Conservation (phyloP, 2,329 filamentous ascomycete genomes). For the Xylariales sp. region DNA sequence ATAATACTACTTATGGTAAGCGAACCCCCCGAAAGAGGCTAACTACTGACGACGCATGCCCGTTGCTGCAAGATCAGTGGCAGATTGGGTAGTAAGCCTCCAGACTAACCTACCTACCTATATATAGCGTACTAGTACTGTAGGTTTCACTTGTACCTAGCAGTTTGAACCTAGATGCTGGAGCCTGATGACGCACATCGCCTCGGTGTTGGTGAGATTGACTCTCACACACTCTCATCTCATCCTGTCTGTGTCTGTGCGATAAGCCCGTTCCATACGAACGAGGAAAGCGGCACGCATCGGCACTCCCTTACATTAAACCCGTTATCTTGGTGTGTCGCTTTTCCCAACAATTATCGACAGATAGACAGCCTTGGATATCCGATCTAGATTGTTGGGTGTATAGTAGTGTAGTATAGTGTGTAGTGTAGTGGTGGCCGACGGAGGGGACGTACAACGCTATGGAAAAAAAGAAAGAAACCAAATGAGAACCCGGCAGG, state of each 20-base stretch:
- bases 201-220: constrained; percentile 7
- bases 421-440: no score
- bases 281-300: constrained; percentile 4
- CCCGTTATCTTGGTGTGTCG: not conserved
- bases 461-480: not conserved
- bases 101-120: constrained; percentile 10
- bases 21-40: no score
- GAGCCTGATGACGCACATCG: constrained; percentile 7
- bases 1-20: no score
- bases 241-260: not conserved
- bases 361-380: not conserved
- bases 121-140: constrained; percentile 5
- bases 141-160: constrained; percentile 11
- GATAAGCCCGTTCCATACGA: not conserved
- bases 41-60: not conserved
- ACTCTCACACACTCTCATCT: not conserved
- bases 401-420: not conserved
- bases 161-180: constrained; percentile 10
- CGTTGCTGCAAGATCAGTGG: constrained; percentile 15
- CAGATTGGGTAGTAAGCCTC: constrained; percentile 10
- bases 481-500: not conserved
- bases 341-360: not conserved
- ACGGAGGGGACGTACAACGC: constrained; percentile 4
- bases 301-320: not conserved
- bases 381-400: not conserved